Evolutionary conservation across 495 filamentous ascomycete genomes (phyloP).

Genomic region (Sphaerosporella brunnea): DNA sequence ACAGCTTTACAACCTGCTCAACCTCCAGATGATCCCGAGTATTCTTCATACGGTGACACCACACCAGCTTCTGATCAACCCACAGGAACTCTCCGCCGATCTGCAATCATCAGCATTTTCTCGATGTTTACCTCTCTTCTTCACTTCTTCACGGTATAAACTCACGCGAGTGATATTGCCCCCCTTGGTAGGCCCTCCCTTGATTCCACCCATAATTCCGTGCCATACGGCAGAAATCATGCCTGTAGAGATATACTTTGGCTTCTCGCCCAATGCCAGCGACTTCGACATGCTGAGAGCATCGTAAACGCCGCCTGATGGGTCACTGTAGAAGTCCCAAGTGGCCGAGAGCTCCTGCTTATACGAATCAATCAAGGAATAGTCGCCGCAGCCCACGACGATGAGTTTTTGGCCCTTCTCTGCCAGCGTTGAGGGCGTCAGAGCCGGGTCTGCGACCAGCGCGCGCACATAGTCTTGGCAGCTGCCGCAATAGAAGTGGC

Average conservation of each 20-base stretch:
- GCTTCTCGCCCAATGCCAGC: slow-evolving; percentile 41
- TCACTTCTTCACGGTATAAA: no score
- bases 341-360: slow-evolving; percentile 41
- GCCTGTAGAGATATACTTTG: slow-evolving; percentile 46
- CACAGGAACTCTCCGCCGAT: slow-evolving; percentile 72
- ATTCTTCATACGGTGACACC: slow-evolving; percentile 72
- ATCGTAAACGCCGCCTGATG: slow-evolving; percentile 48
- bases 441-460: slow-evolving; percentile 35
- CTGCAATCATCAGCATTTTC: slow-evolving; percentile 32
- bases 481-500: slow-evolving; percentile 84
- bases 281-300: slow-evolving; percentile 54
- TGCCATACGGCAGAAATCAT: slow-evolving; percentile 31
- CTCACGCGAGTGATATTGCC: slow-evolving; percentile 37
- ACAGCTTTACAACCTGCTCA: slow-evolving; percentile 29
- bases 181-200: slow-evolving; percentile 39
- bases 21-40: slow-evolving; percentile 66
- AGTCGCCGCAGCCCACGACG: slow-evolving; percentile 58
- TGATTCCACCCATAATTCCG: slow-evolving; percentile 40
- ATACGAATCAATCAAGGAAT: slow-evolving; percentile 54
- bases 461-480: slow-evolving; percentile 43
- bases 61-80: slow-evolving; percentile 41
- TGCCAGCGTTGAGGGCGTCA: slow-evolving; percentile 40
- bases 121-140: no score
- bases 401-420: slow-evolving; percentile 28
- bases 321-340: slow-evolving; percentile 73